A percentile compares a stretch with the other conserved stretches of the same genome.
These are phyloP conservation scores for Blastomyces percursus DNA, from an alignment of 2,329 filamentous ascomycete genomes.

Conservation along the genomic window DNA sequence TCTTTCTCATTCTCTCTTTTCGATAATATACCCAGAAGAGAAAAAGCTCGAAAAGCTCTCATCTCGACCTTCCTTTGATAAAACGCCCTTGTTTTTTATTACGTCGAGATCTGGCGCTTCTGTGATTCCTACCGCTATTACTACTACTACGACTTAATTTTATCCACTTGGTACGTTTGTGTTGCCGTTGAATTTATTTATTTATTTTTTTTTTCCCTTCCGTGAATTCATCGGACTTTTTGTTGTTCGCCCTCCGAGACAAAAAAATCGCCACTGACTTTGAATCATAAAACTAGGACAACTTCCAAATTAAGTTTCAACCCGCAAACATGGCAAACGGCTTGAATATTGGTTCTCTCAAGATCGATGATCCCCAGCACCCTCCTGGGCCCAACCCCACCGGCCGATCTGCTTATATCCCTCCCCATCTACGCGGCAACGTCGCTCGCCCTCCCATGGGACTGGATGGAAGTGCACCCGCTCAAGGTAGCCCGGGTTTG, in stretches of 20 bases:
- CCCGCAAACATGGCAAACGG: constrained; percentile 39
- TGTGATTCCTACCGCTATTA: neutral
- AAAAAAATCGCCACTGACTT: neutral
- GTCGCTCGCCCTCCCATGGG: constrained; percentile 20
- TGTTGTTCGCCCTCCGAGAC: neutral
- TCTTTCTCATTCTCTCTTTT: neutral
- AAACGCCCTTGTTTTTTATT: neutral
- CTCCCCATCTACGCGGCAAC: constrained; percentile 49
- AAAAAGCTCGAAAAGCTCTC: neutral
- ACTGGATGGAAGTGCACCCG: constrained; percentile 29
- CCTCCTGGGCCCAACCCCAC: constrained; percentile 37
- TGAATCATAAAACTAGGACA: constrained; percentile 1
- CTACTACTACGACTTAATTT: neutral
- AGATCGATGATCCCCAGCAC: constrained; percentile 53
- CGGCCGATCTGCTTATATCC: constrained; percentile 54
- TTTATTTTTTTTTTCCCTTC: neutral
- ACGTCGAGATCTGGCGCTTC: constrained; percentile 1
- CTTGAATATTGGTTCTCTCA: constrained; percentile 47
- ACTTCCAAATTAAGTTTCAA: neutral
- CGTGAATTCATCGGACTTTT: neutral
- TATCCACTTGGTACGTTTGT: neutral
- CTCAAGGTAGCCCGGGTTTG: constrained; percentile 19
- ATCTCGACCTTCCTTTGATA: neutral
- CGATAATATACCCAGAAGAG: neutral
- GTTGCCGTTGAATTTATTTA: neutral